Evolutionary conservation across 75 land plant genomes (phyloP), one percentile per base, ranked within the genome.

Genomic region (Sequoiadendron giganteum): DNA sequence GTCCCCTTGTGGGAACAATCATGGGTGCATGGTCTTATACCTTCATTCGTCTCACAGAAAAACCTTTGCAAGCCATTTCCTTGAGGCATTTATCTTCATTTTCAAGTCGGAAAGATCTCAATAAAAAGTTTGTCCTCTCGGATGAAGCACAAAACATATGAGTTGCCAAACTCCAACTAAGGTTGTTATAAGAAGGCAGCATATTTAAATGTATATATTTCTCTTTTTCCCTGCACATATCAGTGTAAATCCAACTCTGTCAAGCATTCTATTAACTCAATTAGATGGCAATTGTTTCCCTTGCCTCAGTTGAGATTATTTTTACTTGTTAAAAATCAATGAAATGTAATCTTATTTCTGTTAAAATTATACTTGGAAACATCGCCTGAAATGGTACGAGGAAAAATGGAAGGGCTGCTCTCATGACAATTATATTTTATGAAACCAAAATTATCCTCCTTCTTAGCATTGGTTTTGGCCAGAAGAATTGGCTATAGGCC

Each of bases 21-120:
- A 81, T 87, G 36, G 98, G 97, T 1, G 96, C 95, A 32, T 95
- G 95, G 91, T 91, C 93, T 39, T 97, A 97, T 87, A 95, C 92
- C 85, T 36, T 93, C 86, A 92, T 96, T 58, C 88, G 95, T 32
- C 91, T 93, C 68, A 91, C 98, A 19, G 87, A 92, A 79, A 94
- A 92, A 88, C 94, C 96, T 11, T 49, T 90, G 25, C 90, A 88
- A 13, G 91, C 88, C 75, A 89, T 91, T 85, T 91, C 93, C 70
- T 89, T 88, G 81, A 91, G 89, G 25, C 11, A 42, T 0, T 1
- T 42, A 19, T 40, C 45, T 40, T 79, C n/a, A 15, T 79, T 79
- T 42, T 21, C 82, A 10, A 79, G 0, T 65, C 9, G 28, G 28
- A 65, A 65, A 65, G 28, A 65, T 65, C 30, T 25, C 70, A 28